phyloP scores from a whole-genome alignment of 352 stramenopile species.

The Thalassiosira exigua region DNA sequence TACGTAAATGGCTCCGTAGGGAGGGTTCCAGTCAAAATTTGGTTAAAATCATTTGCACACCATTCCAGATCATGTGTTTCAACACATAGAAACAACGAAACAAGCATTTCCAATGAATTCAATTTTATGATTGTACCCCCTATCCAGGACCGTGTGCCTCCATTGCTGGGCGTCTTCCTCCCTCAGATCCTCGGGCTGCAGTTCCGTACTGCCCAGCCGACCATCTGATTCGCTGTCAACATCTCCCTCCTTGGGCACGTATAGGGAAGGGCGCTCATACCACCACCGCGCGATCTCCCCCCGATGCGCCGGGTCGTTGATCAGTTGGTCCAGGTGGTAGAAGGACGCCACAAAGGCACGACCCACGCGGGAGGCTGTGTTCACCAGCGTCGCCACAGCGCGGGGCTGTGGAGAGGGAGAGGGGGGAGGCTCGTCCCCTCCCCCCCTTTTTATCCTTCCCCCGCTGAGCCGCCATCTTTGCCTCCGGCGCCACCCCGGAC shows the following conservation, averaged over 20 bases:
- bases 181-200: slow-evolving; percentile 1
- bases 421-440: too few species aligned
- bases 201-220: neutral
- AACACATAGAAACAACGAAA: too few species aligned
- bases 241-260: slow-evolving; percentile 35
- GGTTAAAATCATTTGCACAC: too few species aligned
- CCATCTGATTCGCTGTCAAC: slow-evolving; percentile 8
- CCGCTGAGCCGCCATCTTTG: neutral
- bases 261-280: slow-evolving; percentile 52
- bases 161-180: slow-evolving; percentile 15
- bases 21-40: too few species aligned
- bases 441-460: neutral
- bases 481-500: slow-evolving; percentile 6
- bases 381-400: too few species aligned
- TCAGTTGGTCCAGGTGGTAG: slow-evolving; percentile 81
- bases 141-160: slow-evolving; percentile 28
- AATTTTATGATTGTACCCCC: too few species aligned
- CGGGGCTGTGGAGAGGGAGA: too few species aligned
- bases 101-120: too few species aligned
- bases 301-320: slow-evolving; percentile 68
- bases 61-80: too few species aligned
- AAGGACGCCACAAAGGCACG: slow-evolving; percentile 72
- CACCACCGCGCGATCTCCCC: slow-evolving; percentile 66
- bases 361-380: slow-evolving; percentile 48
- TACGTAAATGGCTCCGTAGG: too few species aligned